Percentiles rank a stretch among this genome's conserved stretches.
Conservation (phyloP, 768 basidiomycete genomes). For the Amanita inopinata region DNA sequence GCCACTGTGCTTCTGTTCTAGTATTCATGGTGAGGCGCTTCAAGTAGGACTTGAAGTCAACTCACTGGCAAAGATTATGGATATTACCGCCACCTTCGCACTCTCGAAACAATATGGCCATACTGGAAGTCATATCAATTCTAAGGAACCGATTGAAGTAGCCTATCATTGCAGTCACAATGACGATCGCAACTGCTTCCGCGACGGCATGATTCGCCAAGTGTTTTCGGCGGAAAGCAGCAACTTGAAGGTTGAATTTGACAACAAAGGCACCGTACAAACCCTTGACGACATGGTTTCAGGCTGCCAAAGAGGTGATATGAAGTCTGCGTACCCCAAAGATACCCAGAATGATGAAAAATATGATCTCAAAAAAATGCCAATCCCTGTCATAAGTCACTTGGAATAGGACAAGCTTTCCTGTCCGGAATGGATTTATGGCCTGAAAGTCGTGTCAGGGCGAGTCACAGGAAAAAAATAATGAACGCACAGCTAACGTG, state of each 20-base stretch:
- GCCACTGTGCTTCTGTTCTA: slow-evolving; percentile 88
- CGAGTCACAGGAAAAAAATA: slow-evolving; percentile 4
- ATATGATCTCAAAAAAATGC: slow-evolving; percentile 98
- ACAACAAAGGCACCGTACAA: slow-evolving; percentile 95
- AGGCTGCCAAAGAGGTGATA: background rate
- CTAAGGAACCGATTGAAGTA: slow-evolving; percentile 93
- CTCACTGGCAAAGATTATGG: slow-evolving; percentile 88
- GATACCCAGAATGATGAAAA: slow-evolving; percentile 89
- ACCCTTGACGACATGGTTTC: slow-evolving; percentile 45
- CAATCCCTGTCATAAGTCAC: slow-evolving; percentile 96
- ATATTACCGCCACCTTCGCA: slow-evolving; percentile 92
- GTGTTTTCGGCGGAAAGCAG: slow-evolving; percentile 89
- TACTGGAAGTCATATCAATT: slow-evolving; percentile 96
- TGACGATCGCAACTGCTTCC: slow-evolving; percentile 83
- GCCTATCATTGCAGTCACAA: slow-evolving; percentile 82
- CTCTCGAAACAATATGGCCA: slow-evolving; percentile 91
- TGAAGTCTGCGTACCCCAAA: slow-evolving; percentile 66
- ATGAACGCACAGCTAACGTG: slow-evolving; percentile 72
- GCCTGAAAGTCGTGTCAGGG: slow-evolving; percentile 37
- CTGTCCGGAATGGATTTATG: slow-evolving; percentile 97
- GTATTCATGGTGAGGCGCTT: background rate
- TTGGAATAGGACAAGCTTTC: slow-evolving; percentile 96
- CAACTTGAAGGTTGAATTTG: slow-evolving; percentile 93
- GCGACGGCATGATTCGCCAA: slow-evolving; percentile 74
- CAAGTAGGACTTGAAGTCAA: background rate